Evolutionary conservation across 345 rosid species (phyloP).

Genomic region (Moricandia moricandioides): DNA sequence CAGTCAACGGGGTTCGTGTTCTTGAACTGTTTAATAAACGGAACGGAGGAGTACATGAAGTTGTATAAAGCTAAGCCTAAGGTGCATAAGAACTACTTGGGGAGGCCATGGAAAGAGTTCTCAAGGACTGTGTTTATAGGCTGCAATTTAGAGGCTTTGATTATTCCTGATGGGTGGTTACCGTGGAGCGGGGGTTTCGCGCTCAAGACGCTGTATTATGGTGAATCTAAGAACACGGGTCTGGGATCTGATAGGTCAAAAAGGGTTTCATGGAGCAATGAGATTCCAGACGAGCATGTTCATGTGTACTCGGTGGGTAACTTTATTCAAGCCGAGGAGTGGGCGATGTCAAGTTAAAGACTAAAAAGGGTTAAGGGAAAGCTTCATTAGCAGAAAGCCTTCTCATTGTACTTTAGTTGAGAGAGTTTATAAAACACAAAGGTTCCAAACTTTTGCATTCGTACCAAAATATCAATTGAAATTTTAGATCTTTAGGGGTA

Average conservation of each 20-base stretch:
- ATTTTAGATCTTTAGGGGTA: not conserved
- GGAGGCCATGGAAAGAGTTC: constrained; percentile 96
- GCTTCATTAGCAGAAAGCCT: too few relatives aligned
- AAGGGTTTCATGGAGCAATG: constrained; percentile 80
- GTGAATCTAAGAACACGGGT: constrained; percentile 71
- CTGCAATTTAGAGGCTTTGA: constrained; percentile 55
- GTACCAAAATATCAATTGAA: not conserved
- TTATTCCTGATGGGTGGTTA: constrained; percentile 71
- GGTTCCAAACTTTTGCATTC: constrained; percentile 10
- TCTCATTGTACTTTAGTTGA: not conserved
- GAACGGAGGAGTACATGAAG: constrained; percentile 74
- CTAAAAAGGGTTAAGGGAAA: not conserved
- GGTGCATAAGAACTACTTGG: constrained; percentile 67
- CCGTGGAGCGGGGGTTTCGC: constrained; percentile 75
- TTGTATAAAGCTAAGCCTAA: constrained; percentile 54
- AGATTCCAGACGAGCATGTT: constrained; percentile 55
- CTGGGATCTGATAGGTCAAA: constrained; percentile 49
- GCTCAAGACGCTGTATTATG: constrained; percentile 73
- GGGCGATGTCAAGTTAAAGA: constrained; percentile 48
- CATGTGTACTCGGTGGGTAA: constrained; percentile 56
- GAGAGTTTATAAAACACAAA: not conserved
- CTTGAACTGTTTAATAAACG: constrained; percentile 66
- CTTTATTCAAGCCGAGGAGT: constrained; percentile 80
- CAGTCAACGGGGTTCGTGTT: constrained; percentile 75
- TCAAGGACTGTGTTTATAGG: constrained; percentile 71